A percentile compares a stretch with the other conserved stretches of the same genome.
Conservation (phyloP, 179 eudicot genomes). For the Beta lomatogona region DNA sequence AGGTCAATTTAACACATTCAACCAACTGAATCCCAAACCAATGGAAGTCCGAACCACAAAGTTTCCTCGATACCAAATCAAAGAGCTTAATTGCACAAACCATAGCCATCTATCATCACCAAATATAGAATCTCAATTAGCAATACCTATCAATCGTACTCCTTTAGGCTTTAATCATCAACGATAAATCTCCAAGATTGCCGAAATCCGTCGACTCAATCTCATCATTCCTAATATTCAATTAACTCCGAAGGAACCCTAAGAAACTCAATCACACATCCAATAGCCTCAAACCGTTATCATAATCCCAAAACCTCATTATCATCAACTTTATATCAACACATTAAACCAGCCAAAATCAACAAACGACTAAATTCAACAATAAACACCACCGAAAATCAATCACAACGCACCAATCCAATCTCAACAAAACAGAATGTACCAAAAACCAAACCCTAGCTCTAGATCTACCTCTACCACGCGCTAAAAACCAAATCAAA, state of each 20-base stretch:
- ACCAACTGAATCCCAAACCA: neutral
- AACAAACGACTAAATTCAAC: neutral
- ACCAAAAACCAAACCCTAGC: constrained; percentile 16
- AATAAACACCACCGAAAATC: neutral
- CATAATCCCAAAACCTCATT: neutral
- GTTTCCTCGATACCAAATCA: neutral
- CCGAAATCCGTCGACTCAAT: neutral
- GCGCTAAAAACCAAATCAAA: neutral
- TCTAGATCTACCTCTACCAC: constrained; percentile 4
- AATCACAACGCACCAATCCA: neutral
- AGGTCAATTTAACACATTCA: neutral
- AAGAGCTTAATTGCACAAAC: neutral
- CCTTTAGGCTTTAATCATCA: neutral
- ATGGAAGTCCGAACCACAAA: neutral
- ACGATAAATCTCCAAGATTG: neutral
- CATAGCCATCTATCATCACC: neutral
- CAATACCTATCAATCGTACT: neutral
- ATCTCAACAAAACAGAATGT: neutral
- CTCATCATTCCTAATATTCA: neutral
- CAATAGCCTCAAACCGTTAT: neutral
- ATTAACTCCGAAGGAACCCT: neutral
- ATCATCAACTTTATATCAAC: neutral
- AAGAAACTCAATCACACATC: constrained; percentile 3
- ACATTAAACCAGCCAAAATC: neutral
- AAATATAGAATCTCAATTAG: neutral